phyloP scores from a whole-genome alignment of 495 filamentous ascomycete species.

The Massariosphaeria phaeospora region DNA sequence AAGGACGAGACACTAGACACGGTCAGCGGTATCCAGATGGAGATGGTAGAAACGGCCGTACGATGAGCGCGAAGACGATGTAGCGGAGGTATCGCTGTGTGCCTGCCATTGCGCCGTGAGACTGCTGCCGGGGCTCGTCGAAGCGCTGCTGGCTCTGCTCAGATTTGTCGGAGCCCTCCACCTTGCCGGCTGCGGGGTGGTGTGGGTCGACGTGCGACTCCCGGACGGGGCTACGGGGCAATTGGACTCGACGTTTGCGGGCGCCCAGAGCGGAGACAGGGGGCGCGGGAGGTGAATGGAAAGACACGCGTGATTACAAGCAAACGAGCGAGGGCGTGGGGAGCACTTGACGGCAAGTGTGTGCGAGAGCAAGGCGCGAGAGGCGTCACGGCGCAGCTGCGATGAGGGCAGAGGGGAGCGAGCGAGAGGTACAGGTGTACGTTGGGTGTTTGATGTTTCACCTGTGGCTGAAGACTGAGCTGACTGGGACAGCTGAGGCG shows the following conservation, averaged over 20 bases:
- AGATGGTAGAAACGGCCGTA: conserved; percentile 45
- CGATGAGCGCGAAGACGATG: conserved; percentile 79
- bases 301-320: not conserved
- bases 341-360: too few species aligned
- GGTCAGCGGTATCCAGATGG: not conserved
- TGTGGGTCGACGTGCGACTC: conserved; percentile 5
- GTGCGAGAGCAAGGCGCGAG: too few species aligned
- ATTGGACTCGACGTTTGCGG: conserved; percentile 21
- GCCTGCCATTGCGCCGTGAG: conserved; percentile 35
- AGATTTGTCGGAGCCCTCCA: conserved; percentile 26
- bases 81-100: conserved; percentile 61
- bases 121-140: conserved; percentile 21
- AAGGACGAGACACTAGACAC: conserved; percentile 60
- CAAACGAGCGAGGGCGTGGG: not conserved
- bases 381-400: too few species aligned
- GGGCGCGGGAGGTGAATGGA: not conserved
- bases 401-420: too few species aligned
- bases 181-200: conserved; percentile 25
- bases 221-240: not conserved
- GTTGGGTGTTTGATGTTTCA: too few species aligned
- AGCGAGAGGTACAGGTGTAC: too few species aligned
- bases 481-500: too few species aligned
- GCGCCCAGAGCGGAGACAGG: conserved; percentile 3
- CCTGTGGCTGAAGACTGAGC: too few species aligned
- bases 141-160: conserved; percentile 30